Evolutionary conservation across 2,329 filamentous ascomycete species (phyloP).

Genomic region (Graphilbum fragrans): DNA sequence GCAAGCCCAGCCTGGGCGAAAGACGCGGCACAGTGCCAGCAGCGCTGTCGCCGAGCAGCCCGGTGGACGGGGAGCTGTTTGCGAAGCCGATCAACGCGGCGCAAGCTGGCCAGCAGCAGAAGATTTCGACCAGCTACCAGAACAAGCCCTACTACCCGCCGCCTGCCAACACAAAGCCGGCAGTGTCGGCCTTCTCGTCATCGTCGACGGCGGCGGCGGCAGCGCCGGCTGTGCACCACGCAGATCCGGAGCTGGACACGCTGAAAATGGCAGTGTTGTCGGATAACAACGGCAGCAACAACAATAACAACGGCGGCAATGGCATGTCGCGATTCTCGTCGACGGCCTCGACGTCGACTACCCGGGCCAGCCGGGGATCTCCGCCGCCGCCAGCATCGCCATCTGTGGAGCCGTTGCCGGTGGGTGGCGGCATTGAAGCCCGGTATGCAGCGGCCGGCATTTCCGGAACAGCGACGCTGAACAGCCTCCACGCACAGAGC

Average conservation of each 20-base stretch:
- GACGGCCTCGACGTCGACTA: slow-evolving; percentile 87
- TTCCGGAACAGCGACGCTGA: slow-evolving; percentile 72
- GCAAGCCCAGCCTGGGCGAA: slow-evolving; percentile 60
- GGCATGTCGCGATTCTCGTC: slow-evolving; percentile 56
- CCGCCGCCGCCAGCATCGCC: slow-evolving; percentile 93
- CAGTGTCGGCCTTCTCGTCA: slow-evolving; percentile 4
- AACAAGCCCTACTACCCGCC: slow-evolving; percentile 50
- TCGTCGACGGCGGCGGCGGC: not conserved
- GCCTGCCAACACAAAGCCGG: slow-evolving; percentile 26
- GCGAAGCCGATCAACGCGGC: slow-evolving; percentile 45
- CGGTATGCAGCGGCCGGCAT: slow-evolving; percentile 87
- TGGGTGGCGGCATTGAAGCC: slow-evolving; percentile 74
- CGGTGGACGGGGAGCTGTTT: slow-evolving; percentile 66
- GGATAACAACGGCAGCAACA: slow-evolving; percentile 12
- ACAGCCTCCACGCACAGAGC: slow-evolving; percentile 55
- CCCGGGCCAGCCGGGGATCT: slow-evolving; percentile 79
- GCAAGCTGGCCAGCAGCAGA: slow-evolving; percentile 15
- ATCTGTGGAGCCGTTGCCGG: slow-evolving; percentile 56
- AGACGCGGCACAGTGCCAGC: slow-evolving; percentile 71
- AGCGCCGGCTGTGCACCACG: not conserved
- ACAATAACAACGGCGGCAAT: slow-evolving; percentile 3
- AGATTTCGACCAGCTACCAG: slow-evolving; percentile 33
- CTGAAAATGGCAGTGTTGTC: slow-evolving; percentile 26
- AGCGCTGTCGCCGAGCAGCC: slow-evolving; percentile 68
- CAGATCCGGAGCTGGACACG: slow-evolving; percentile 12